A percentile compares a stretch with the other conserved stretches of the same genome.
Conservation (phyloP, 2,329 filamentous ascomycete genomes). For the Aspergillus uvarum region DNA sequence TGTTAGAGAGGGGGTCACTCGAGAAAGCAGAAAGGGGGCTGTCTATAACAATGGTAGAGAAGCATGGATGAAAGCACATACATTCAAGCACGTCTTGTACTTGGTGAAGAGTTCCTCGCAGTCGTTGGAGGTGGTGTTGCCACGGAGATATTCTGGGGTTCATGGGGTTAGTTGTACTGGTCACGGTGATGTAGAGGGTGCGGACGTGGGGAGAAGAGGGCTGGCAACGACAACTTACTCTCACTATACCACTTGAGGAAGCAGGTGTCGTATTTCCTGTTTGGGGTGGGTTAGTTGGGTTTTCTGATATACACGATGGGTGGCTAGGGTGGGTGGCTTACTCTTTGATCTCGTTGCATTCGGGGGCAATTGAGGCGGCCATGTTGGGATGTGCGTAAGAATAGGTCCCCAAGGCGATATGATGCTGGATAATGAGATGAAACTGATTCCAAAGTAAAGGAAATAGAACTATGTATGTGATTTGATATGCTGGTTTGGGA, state of each 20-base stretch:
- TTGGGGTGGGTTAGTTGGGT: constrained; percentile 3
- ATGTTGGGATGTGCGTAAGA: constrained; percentile 50
- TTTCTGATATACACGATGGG: constrained; percentile 3
- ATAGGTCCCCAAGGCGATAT: not conserved
- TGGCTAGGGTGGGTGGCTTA: constrained; percentile 47
- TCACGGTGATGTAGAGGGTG: not conserved
- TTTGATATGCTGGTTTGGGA: not conserved
- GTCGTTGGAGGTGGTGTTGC: constrained; percentile 78
- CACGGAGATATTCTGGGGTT: constrained; percentile 77
- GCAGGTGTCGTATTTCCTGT: constrained; percentile 90
- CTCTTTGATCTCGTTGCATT: constrained; percentile 97
- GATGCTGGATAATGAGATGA: not conserved
- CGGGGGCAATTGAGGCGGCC: constrained; percentile 91
- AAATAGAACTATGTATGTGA: not conserved
- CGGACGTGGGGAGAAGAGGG: no score
- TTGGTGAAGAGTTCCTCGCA: constrained; percentile 83
- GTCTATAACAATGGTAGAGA: not conserved
- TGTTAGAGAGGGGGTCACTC: not conserved
- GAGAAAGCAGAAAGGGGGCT: not conserved
- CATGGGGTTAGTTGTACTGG: constrained; percentile 12
- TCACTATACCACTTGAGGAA: constrained; percentile 99
- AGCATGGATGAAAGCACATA: constrained; percentile 46
- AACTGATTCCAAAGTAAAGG: not conserved
- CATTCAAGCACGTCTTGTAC: constrained; percentile 82
- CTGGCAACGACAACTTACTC: constrained; percentile 56